Conservation (phyloP, 2,329 filamentous ascomycete genomes). For the Aspergillus amoenus region DNA sequence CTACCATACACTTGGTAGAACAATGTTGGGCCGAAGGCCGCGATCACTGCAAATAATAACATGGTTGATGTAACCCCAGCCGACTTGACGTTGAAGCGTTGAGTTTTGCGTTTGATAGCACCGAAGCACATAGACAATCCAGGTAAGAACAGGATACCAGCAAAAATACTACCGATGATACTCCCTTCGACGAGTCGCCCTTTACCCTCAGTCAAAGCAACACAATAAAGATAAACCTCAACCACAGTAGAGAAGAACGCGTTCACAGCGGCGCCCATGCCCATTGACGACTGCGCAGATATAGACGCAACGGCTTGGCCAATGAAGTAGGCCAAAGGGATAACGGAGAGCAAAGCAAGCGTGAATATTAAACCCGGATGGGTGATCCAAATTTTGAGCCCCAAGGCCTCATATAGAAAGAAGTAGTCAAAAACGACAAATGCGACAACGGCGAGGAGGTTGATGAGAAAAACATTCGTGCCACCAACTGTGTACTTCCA, state of each 20-base stretch:
- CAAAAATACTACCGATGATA: constrained; percentile 96
- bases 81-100: constrained; percentile 95
- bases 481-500: constrained; percentile 99
- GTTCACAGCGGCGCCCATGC: constrained; percentile 92
- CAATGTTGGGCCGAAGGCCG: constrained; percentile 89
- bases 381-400: constrained; percentile 71
- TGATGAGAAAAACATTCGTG: constrained; percentile 98
- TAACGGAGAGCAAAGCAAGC: constrained; percentile 83
- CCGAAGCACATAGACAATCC: constrained; percentile 98
- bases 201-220: constrained; percentile 90
- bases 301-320: constrained; percentile 98
- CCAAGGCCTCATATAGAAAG: constrained; percentile 68
- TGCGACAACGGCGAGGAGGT: constrained; percentile 86
- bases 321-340: constrained; percentile 96
- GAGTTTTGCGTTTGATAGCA: constrained; percentile 95
- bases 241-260: constrained; percentile 98
- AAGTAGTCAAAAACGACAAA: constrained; percentile 95
- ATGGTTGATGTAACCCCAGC: constrained; percentile 97
- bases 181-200: constrained; percentile 91
- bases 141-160: constrained; percentile 89
- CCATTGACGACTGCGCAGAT: constrained; percentile 98
- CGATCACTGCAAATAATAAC: constrained; percentile 93
- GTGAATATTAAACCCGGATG: constrained; percentile 83
- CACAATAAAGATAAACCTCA: constrained; percentile 95
- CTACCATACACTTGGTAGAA: constrained; percentile 99